Evolutionary conservation across 2,329 filamentous ascomycete genomes (phyloP), one percentile per base, ranked within the genome.

Genomic region (Drechslerella coelobrocha): DNA sequence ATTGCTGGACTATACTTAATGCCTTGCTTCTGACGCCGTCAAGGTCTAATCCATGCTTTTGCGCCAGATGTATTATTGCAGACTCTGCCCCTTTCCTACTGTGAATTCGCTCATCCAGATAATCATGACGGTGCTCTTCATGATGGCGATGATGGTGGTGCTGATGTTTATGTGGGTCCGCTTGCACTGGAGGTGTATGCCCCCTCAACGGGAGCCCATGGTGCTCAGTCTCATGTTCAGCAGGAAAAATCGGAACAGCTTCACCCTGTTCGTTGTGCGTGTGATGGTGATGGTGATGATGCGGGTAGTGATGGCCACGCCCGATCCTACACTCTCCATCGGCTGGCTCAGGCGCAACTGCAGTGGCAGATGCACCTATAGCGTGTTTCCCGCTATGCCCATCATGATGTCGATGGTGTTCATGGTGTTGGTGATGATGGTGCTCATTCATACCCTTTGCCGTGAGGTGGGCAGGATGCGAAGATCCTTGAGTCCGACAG

Each of bases 261-360:
- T 71, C 66, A 12, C 59, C 59, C 2, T 43, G 23, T 10, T 63
- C 37, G 10, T 41, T 54, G 26, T 71, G 66, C 2, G 59, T 71
- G 48, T 71, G 66, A 26, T 71, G 45, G n/a, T 71, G 66, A 37
- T 71, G 66, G 21, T 71, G 66, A 37, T 71, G 66, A 23, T 71
- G 66, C 17, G 66, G 66, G 34, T 51, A 71, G 23, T 71, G 66
- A 21, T 71, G 66, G 1, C 66, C 66, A 12, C 24, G 24, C 17
- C 59, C 66, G 6, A 71, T 14, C n/a, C 45, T 59, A 19, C 66
- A 71, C 17, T 71, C 66, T 23, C 66, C 66, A 8, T 26, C 29
- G 2, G 66, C 50, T 10, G 66, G 53, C 29, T 63, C 59, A 1
- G 66, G 66, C 14, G 55, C 53, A 2, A 31, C 43, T 24, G 57